Evolutionary conservation across 2,329 filamentous ascomycete genomes (phyloP).

Genomic region (Pyrenochaeta sp.): DNA sequence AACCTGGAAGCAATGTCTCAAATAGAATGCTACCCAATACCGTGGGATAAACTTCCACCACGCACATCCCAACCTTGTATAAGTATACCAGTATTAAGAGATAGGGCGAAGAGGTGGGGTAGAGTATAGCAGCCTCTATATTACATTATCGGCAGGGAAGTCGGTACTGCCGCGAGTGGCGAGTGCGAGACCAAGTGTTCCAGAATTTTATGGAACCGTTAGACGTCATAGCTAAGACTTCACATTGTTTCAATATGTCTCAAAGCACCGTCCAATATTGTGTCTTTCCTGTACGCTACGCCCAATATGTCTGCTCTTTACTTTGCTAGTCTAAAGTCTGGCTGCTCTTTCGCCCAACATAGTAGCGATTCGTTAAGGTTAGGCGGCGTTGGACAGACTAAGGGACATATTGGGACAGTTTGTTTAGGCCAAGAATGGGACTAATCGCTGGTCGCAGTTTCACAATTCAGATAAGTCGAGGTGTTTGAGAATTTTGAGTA

Average conservation of each 20-base stretch:
- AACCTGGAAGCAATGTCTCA: constrained; percentile 13
- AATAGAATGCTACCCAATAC: constrained; percentile 5
- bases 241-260: neutral
- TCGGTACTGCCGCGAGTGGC: neutral
- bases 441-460: too few relatives aligned
- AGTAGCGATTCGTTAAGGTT: neutral
- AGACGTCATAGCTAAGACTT: neutral
- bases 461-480: too few relatives aligned
- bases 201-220: neutral
- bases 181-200: neutral
- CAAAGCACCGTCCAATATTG: neutral
- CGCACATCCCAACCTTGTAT: neutral
- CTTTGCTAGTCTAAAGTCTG: neutral
- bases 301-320: neutral
- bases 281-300: neutral
- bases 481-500: too few relatives aligned
- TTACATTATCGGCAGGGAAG: neutral
- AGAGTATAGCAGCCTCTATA: constrained; percentile 1
- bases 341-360: neutral
- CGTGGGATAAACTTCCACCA: constrained; percentile 1
- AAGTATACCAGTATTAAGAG: neutral
- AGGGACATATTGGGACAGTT: too few relatives aligned
- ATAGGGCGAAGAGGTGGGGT: neutral
- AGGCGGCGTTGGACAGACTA: neutral
- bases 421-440: neutral